Conservation (phyloP, 2,329 filamentous ascomycete genomes). For the Endocalyx cinctus region DNA sequence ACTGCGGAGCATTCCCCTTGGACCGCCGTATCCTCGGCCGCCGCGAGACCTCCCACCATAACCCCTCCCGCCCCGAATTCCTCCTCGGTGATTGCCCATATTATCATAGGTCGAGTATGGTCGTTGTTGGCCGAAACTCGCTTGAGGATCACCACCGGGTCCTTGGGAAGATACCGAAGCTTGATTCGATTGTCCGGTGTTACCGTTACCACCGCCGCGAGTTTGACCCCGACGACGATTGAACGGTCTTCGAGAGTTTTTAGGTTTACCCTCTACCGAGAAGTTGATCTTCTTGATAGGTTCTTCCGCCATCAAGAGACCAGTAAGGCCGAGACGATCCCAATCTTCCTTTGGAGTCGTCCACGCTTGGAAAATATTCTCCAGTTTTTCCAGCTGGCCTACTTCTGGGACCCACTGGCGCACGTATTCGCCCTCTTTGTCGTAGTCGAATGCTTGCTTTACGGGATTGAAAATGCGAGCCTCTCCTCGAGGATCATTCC, state of each 20-base stretch:
- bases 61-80: conserved; percentile 4
- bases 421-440: conserved; percentile 64
- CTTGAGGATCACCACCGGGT: conserved; percentile 5
- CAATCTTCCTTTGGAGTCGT: conserved; percentile 57
- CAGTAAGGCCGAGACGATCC: conserved; percentile 49
- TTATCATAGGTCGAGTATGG: too few species aligned
- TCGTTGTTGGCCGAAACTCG: neutral
- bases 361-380: conserved; percentile 67
- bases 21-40: conserved; percentile 19
- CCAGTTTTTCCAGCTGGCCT: conserved; percentile 43
- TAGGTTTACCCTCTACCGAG: conserved; percentile 47
- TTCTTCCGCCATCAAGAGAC: conserved; percentile 60
- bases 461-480: conserved; percentile 76
- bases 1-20: conserved; percentile 17
- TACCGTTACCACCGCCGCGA: conserved; percentile 15
- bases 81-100: conserved; percentile 5
- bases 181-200: conserved; percentile 6
- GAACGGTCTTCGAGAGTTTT: conserved; percentile 28
- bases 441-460: conserved; percentile 76
- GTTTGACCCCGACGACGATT: conserved; percentile 25
- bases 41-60: conserved; percentile 18
- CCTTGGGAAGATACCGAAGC: conserved; percentile 2
- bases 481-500: conserved; percentile 70
- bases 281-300: conserved; percentile 65
- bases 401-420: conserved; percentile 71